Conservation (phyloP, 768 basidiomycete species). For the Nidularia pulvinata region DNA sequence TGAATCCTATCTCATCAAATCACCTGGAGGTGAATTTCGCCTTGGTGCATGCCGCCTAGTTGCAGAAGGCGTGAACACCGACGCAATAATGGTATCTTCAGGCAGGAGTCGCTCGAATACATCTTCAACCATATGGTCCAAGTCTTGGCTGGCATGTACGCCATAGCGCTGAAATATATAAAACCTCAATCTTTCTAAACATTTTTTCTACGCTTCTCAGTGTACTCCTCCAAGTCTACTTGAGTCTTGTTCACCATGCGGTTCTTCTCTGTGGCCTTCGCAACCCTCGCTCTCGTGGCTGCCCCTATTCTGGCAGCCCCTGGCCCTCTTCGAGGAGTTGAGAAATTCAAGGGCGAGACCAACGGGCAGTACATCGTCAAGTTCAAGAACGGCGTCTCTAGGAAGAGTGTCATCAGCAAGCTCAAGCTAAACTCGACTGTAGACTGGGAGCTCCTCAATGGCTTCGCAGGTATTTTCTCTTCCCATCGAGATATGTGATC, state of each 20-base stretch:
- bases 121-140: background rate
- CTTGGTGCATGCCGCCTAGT: no score
- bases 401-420: slow-evolving; percentile 9
- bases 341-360: slow-evolving; percentile 17
- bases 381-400: slow-evolving; percentile 21
- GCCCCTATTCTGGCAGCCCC: slow-evolving; percentile 12
- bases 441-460: slow-evolving; percentile 25
- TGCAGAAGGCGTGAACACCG: no score
- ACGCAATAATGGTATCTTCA: no score
- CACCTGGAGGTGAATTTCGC: no score
- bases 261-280: slow-evolving; percentile 6
- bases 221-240: background rate
- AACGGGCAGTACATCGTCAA: slow-evolving; percentile 25
- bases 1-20: no score
- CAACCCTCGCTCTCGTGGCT: slow-evolving; percentile 4
- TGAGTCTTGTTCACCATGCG: slow-evolving; percentile 1
- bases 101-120: no score
- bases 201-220: background rate
- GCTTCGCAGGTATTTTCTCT: slow-evolving; percentile 20
- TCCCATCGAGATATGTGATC: background rate
- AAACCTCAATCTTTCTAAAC: no score
- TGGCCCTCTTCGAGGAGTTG: slow-evolving; percentile 13
- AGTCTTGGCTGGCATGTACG: background rate
- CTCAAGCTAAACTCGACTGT: slow-evolving; percentile 2
- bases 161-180: background rate